Percentiles rank a stretch among this genome's conserved stretches.
These are phyloP conservation scores for Miscanthus lutarioriparius DNA, from an alignment of 176 grass and related monocot species.

Conservation along the genomic window DNA sequence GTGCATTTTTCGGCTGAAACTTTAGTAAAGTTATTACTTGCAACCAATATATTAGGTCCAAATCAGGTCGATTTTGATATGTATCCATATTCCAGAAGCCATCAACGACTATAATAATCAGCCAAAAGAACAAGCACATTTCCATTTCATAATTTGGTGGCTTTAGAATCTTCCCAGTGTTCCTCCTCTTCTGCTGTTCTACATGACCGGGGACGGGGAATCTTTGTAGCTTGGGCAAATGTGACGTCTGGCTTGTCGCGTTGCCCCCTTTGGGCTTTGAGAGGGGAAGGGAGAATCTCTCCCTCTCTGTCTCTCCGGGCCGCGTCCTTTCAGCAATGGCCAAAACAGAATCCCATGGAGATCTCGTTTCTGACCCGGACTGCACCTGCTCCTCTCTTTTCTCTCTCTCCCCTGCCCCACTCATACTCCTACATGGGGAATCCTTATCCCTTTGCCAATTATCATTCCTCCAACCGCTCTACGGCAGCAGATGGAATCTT, in stretches of 20 bases:
- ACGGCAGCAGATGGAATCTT: conserved; percentile 3
- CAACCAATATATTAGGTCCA: no score
- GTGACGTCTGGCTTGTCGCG: conserved; percentile 27
- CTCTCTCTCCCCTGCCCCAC: not conserved
- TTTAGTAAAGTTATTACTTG: no score
- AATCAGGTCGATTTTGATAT: no score
- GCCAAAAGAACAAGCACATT: no score
- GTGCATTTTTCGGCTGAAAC: no score
- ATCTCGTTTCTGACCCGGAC: not conserved
- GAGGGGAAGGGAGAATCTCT: no score
- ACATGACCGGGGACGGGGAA: not conserved
- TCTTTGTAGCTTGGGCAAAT: not conserved
- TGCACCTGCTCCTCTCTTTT: not conserved
- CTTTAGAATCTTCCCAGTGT: no score
- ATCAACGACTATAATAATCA: no score
- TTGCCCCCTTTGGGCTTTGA: not conserved
- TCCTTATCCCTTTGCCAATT: conserved; percentile 44
- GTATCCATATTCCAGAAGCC: no score
- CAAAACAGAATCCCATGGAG: conserved; percentile 3
- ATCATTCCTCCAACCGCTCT: conserved; percentile 14
- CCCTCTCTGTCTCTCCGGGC: not conserved
- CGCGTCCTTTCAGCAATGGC: conserved; percentile 39
- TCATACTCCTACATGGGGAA: conserved; percentile 11
- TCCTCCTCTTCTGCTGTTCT: no score
- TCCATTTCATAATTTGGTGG: no score